Evolutionary conservation across 2,329 filamentous ascomycete species (phyloP).

Genomic region (Pestalotiopsis sp.): DNA sequence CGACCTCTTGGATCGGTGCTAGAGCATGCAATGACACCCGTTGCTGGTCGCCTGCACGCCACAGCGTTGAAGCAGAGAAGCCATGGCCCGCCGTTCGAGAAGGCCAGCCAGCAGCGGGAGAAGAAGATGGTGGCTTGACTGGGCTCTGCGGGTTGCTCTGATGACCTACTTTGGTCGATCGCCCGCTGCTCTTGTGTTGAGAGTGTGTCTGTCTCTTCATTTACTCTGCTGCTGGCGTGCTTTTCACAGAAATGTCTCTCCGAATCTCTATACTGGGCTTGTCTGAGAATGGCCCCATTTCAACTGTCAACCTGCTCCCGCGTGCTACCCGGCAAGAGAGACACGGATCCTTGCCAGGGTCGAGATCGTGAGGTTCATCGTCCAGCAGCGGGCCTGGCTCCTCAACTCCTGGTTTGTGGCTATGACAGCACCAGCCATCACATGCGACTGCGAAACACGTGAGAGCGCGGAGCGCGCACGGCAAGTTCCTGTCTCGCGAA

Average conservation of each 20-base stretch:
- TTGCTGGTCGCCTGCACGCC: conserved; percentile 8
- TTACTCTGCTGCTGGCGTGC: no score
- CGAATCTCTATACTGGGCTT: background rate
- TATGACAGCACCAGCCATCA: conserved; percentile 9
- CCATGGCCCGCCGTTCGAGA: conserved; percentile 10
- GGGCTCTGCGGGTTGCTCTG: background rate
- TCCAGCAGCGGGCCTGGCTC: background rate
- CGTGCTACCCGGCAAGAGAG: background rate
- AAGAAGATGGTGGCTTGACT: conserved; percentile 12
- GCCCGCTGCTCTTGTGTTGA: no score
- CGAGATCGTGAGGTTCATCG: conserved; percentile 2
- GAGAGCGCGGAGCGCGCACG: conserved; percentile 3
- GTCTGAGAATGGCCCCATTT: background rate
- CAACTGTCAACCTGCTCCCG: background rate
- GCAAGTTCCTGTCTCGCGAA: background rate
- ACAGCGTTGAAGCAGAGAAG: background rate
- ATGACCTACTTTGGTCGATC: background rate
- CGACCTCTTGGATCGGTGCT: background rate
- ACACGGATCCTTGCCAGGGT: conserved; percentile 6
- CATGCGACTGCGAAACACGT: conserved; percentile 9
- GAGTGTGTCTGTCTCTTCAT: no score
- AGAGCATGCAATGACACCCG: conserved; percentile 12
- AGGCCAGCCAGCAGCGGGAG: background rate
- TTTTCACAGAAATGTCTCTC: background rate
- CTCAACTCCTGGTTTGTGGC: background rate